A percentile compares a stretch with the other conserved stretches of the same genome.
Conservation (phyloP, 306 rosid genomes). For the Canavalia gladiata region DNA sequence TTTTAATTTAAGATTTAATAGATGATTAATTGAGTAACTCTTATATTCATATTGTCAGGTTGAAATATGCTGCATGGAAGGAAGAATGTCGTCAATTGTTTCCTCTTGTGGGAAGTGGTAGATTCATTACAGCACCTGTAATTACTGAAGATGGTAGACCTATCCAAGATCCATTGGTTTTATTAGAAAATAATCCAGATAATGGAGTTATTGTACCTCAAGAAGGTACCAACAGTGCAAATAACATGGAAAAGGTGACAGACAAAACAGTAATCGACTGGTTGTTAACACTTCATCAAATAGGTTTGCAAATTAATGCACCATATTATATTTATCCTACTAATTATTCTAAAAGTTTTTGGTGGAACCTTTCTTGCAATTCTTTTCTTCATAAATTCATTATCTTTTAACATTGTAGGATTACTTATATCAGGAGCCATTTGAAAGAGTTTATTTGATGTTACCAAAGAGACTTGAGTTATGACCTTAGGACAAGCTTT, state of each 20-base stretch:
- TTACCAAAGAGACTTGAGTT: background rate
- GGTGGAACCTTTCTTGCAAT: background rate
- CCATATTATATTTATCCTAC: background rate
- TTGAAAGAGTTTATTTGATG: background rate
- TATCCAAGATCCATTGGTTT: conserved; percentile 83
- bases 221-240: conserved; percentile 44
- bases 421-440: background rate
- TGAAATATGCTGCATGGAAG: conserved; percentile 76
- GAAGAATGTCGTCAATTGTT: conserved; percentile 84
- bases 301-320: conserved; percentile 66
- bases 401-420: background rate
- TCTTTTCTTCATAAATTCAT: background rate
- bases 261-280: conserved; percentile 83
- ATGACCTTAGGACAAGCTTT: background rate
- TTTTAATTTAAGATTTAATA: background rate
- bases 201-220: conserved; percentile 55
- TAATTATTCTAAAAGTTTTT: background rate
- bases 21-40: conserved; percentile 26
- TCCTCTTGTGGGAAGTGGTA: conserved; percentile 95
- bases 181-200: conserved; percentile 70
- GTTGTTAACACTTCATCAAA: conserved; percentile 97
- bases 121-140: conserved; percentile 89
- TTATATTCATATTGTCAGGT: conserved; percentile 54
- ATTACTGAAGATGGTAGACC: conserved; percentile 80
- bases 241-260: conserved; percentile 52